phyloP scores from a whole-genome alignment of 495 filamentous ascomycete genomes.

The Hyaloscypha bicolor region DNA sequence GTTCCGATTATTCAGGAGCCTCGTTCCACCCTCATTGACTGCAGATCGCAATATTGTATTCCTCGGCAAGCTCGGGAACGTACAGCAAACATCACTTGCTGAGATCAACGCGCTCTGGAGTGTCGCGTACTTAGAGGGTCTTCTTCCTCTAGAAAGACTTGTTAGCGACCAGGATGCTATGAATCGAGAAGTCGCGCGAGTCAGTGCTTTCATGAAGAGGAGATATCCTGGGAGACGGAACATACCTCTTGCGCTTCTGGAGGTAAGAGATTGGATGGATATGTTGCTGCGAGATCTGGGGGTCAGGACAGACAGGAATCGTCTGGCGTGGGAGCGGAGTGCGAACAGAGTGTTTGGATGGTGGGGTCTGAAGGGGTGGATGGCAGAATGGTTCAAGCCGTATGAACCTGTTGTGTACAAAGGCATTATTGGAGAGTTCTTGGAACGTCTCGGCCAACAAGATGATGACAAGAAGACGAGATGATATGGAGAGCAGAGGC shows the following conservation, averaged over 20 bases:
- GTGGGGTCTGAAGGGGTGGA: constrained; percentile 29
- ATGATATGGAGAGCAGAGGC: background rate
- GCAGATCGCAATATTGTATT: constrained; percentile 33
- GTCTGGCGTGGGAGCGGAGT: constrained; percentile 7
- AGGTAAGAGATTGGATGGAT: constrained; percentile 1
- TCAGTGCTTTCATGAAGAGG: constrained; percentile 25
- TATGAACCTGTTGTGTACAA: constrained; percentile 43
- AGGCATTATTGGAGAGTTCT: constrained; percentile 40
- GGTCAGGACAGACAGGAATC: constrained; percentile 28
- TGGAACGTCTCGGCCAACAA: background rate
- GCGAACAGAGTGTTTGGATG: constrained; percentile 4
- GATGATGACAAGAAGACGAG: background rate
- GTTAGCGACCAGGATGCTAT: constrained; percentile 14
- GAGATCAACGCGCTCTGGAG: constrained; percentile 37
- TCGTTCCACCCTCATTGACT: constrained; percentile 32
- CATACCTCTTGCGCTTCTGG: background rate
- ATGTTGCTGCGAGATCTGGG: constrained; percentile 31
- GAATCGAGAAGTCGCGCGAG: constrained; percentile 30
- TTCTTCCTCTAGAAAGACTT: constrained; percentile 14
- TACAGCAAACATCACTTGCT: constrained; percentile 20
- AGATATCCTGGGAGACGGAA: constrained; percentile 28
- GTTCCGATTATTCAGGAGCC: constrained; percentile 34
- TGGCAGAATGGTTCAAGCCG: constrained; percentile 39
- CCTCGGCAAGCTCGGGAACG: constrained; percentile 29
- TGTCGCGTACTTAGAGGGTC: constrained; percentile 33